A percentile compares a stretch with the other conserved stretches of the same genome.
Conservation (phyloP, 306 rosid species). For the Oxytropis ochrocephala region DNA sequence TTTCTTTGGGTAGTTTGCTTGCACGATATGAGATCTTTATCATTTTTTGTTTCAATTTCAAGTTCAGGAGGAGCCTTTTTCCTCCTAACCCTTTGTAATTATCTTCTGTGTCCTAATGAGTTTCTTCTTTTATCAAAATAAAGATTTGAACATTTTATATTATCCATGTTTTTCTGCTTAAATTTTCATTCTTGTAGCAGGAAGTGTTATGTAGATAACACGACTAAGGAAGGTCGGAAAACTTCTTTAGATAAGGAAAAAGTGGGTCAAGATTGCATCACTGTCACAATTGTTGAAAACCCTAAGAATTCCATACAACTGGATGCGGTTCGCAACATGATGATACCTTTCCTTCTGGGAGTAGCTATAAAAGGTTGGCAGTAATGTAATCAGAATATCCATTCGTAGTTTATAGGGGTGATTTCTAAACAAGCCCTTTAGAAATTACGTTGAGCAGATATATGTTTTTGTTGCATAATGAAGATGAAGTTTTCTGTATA, state of each 20-base stretch:
- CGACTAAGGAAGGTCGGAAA: constrained; percentile 24
- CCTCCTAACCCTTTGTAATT: background rate
- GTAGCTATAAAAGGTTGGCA: constrained; percentile 69
- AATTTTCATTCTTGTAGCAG: constrained; percentile 34
- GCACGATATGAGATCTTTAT: too few species aligned
- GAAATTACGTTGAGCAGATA: background rate
- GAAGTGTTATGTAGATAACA: constrained; percentile 39
- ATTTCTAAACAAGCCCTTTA: background rate
- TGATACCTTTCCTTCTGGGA: constrained; percentile 66
- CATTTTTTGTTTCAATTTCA: background rate
- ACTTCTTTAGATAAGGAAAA: background rate
- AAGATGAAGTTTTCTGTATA: constrained; percentile 2
- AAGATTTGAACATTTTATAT: background rate
- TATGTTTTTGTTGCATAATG: constrained; percentile 3
- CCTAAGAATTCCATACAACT: constrained; percentile 38
- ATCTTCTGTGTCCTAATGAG: background rate
- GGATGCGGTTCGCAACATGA: constrained; percentile 41
- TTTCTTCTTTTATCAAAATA: background rate
- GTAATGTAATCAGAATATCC: constrained; percentile 9
- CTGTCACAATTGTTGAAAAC: constrained; percentile 43
- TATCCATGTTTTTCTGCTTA: background rate
- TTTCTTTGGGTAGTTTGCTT: background rate
- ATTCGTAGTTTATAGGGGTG: background rate
- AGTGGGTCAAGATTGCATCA: constrained; percentile 50
- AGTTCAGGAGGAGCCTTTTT: background rate